Evolutionary conservation across 495 filamentous ascomycete genomes (phyloP), one percentile per base, ranked within the genome.

Genomic region (Xylaria telfairii): DNA sequence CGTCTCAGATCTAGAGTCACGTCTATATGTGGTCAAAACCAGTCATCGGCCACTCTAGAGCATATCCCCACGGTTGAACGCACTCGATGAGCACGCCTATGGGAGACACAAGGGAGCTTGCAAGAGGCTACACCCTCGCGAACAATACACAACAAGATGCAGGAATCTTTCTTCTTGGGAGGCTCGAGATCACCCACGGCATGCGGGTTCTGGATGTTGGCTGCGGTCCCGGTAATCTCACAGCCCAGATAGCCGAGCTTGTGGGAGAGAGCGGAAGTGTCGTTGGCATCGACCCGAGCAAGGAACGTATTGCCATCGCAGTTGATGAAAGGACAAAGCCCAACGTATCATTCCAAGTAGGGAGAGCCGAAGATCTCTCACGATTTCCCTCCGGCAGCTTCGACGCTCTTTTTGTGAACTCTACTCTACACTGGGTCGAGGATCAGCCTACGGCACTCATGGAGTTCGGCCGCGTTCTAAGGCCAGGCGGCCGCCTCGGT

Each of bases 381-480:
- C 67, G 53, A 3, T 73, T 73, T 51, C 21, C 67, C 21, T 5
- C 30, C 30, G 21, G 56, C 30, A 73, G 68, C 44, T 73, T 73
- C 41, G 67, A 73, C 56, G 60, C 60, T 24, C 34, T 73, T 13
- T 73, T 70, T 30, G 67, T 73, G 51, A 73, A 73, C 53, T 73
- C 71, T 17, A 73, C 71, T 32, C 67, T 73, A 9, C 71, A 73
- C 28, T 70, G 70, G 71, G 71, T 73, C 1, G 34, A 70, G 39
- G 71, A 73, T 34, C 71, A 73, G 32, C 17, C 71, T 0, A 32
- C 44, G 6, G 59, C 59, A 44, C n/a, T 62, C 24, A 28, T 21
- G 19, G 59, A 62, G 39, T 62, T 62, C 32, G 59, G 34, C 17
- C 59, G 59, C 34, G 59, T 62, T 12, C 34, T 62, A 8, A 17